Conservation (phyloP, 805 yeast species). For the Jamesozyma hellenica region DNA sequence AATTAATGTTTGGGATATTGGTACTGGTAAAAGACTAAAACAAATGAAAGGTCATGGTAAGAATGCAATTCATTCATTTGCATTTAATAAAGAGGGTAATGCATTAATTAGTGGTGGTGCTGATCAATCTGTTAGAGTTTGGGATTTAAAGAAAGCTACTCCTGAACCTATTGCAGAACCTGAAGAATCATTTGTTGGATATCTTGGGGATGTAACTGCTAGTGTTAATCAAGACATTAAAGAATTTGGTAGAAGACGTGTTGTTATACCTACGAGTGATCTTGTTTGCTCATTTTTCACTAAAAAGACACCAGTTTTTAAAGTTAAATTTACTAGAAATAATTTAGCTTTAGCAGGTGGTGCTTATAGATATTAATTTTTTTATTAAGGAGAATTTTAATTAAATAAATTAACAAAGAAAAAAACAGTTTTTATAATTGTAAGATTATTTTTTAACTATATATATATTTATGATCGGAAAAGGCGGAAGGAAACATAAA, state of each 20-base stretch:
- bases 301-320: conserved; percentile 86
- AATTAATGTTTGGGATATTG: conserved; percentile 88
- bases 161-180: conserved; percentile 70
- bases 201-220: conserved; percentile 28
- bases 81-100: conserved; percentile 80
- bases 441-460: too few species aligned
- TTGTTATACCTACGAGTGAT: conserved; percentile 74
- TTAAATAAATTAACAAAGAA: too few species aligned
- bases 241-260: conserved; percentile 46
- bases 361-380: conserved; percentile 44
- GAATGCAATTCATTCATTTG: conserved; percentile 71
- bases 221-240: conserved; percentile 33
- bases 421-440: too few species aligned
- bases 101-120: conserved; percentile 87
- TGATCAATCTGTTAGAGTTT: conserved; percentile 84
- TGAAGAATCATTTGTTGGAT: conserved; percentile 46
- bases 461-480: too few species aligned
- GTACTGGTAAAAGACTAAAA: conserved; percentile 79
- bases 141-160: conserved; percentile 89
- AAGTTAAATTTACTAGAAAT: conserved; percentile 83
- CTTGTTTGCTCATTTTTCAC: conserved; percentile 91
- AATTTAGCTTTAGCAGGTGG: conserved; percentile 92
- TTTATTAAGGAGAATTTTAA: too few species aligned
- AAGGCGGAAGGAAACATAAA: too few species aligned
- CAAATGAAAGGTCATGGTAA: conserved; percentile 93